phyloP scores from a whole-genome alignment of 2,329 filamentous ascomycete species.

The Triangularia verruculosa region DNA sequence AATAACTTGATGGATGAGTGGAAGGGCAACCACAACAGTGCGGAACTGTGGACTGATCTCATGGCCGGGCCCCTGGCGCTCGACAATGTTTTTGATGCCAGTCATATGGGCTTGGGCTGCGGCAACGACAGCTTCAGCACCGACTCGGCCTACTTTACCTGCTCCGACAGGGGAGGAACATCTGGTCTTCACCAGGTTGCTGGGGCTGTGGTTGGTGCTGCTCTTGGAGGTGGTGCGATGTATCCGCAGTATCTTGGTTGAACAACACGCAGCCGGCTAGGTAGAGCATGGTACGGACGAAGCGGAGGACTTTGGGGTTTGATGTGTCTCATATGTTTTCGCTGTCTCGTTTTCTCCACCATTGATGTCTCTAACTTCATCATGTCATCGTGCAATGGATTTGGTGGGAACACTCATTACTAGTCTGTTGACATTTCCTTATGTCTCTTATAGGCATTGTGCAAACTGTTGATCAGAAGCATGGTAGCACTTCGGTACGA shows the following conservation, averaged over 20 bases:
- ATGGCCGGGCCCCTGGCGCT: background rate
- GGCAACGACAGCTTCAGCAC: background rate
- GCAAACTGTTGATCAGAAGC: background rate
- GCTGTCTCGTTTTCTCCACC: background rate
- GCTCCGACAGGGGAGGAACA: background rate
- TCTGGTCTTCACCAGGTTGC: background rate
- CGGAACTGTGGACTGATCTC: background rate
- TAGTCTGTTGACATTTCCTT: background rate
- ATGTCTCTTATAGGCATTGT: background rate
- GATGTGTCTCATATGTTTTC: background rate
- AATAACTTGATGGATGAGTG: background rate
- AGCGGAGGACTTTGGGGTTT: too few relatives aligned
- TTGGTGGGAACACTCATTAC: background rate
- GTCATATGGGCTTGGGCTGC: background rate
- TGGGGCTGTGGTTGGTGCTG: background rate
- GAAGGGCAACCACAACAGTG: background rate
- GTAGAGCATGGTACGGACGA: too few relatives aligned
- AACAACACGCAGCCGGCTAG: too few relatives aligned
- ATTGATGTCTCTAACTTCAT: background rate
- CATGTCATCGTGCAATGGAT: background rate
- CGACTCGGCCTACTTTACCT: constrained; percentile 16
- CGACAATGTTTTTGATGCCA: background rate
- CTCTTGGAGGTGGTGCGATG: background rate
- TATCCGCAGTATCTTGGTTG: background rate
- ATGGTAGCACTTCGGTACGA: background rate